Percentiles rank a stretch among this genome's conserved stretches.
Conservation (phyloP, 495 filamentous ascomycete genomes). For the Hypoxylon lienhwacheense region DNA sequence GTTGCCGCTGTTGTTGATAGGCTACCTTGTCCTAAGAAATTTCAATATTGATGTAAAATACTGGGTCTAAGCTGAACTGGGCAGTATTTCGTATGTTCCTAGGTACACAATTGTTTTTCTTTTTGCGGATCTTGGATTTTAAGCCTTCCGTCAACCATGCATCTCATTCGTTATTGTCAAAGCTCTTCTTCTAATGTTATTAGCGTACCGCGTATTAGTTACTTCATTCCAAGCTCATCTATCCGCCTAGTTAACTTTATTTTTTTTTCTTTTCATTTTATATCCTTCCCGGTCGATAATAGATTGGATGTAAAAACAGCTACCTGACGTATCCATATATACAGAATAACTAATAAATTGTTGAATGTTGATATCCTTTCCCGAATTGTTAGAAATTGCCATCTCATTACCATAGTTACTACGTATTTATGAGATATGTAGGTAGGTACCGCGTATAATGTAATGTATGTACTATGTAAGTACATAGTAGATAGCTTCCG, state of each 20-base stretch:
- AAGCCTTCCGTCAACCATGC: slow-evolving; percentile 13
- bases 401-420: too few species aligned
- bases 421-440: too few species aligned
- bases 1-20: too few species aligned
- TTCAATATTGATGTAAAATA: too few species aligned
- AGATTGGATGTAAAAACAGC: too few species aligned
- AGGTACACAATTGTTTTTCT: too few species aligned
- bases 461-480: neutral
- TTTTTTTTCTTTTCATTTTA: slow-evolving; percentile 14
- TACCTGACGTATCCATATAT: too few species aligned
- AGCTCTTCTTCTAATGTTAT: slow-evolving; percentile 5
- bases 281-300: neutral
- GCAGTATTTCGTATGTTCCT: slow-evolving; percentile 9
- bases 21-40: too few species aligned
- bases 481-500: slow-evolving; percentile 22
- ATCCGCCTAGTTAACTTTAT: slow-evolving; percentile 11
- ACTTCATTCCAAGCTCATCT: slow-evolving; percentile 25
- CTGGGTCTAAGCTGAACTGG: slow-evolving; percentile 16
- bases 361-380: too few species aligned
- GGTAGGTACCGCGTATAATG: too few species aligned
- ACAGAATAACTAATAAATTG: too few species aligned
- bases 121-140: slow-evolving; percentile 7
- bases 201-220: slow-evolving; percentile 10
- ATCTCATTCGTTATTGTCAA: slow-evolving; percentile 10
- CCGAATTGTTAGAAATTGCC: too few species aligned